Evolutionary conservation across 768 basidiomycete species (phyloP).

Genomic region (Mycena maculata): DNA sequence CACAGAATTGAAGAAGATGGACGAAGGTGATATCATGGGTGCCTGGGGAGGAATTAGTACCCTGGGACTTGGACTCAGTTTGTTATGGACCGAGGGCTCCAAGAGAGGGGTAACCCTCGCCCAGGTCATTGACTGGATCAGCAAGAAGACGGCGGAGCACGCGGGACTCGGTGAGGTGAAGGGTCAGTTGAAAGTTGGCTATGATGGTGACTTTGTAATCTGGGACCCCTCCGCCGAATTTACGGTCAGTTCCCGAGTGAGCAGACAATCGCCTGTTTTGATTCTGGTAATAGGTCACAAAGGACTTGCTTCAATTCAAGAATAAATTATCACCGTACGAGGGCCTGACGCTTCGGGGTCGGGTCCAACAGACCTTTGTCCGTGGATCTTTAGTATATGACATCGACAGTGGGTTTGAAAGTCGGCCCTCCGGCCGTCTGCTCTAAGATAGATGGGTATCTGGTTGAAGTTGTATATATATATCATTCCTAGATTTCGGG

Average conservation of each 20-base stretch:
- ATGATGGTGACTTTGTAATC: slow-evolving; percentile 88
- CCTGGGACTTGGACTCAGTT: slow-evolving; percentile 87
- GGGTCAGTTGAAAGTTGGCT: slow-evolving; percentile 78
- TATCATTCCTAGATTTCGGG: too few species aligned
- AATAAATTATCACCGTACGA: slow-evolving; percentile 95
- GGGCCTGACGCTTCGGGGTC: slow-evolving; percentile 75
- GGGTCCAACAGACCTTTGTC: slow-evolving; percentile 83
- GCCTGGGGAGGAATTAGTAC: slow-evolving; percentile 97
- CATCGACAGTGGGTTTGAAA: slow-evolving; percentile 29
- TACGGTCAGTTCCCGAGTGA: slow-evolving; percentile 52
- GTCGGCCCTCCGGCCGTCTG: slow-evolving; percentile 20
- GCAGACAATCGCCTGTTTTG: slow-evolving; percentile 27
- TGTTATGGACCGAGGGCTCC: slow-evolving; percentile 88
- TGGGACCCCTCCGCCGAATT: slow-evolving; percentile 77
- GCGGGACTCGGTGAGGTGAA: slow-evolving; percentile 78
- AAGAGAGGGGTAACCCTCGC: slow-evolving; percentile 68
- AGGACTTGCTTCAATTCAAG: slow-evolving; percentile 84
- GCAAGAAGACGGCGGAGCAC: slow-evolving; percentile 79
- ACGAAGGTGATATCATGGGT: slow-evolving; percentile 83
- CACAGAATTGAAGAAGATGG: slow-evolving; percentile 80
- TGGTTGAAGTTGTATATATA: background rate
- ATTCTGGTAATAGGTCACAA: slow-evolving; percentile 67
- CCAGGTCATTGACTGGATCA: slow-evolving; percentile 81
- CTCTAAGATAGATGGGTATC: slow-evolving; percentile 18
- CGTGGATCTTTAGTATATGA: slow-evolving; percentile 80